Conservation (phyloP, 305 asterid genomes). For the Fraxinus floribunda region DNA sequence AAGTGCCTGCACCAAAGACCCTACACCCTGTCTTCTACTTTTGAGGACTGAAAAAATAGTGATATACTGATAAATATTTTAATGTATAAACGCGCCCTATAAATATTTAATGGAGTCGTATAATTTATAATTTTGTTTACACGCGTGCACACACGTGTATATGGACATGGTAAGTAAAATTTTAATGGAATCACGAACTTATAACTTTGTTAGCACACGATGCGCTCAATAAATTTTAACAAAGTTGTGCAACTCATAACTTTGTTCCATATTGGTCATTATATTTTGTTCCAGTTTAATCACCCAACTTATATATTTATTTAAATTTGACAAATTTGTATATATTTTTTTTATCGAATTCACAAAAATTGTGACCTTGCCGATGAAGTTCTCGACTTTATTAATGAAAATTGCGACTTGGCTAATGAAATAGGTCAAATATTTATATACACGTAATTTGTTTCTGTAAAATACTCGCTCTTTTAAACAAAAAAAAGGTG, state of each 20-base stretch:
- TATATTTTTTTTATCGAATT: no score
- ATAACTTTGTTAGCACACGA: background rate
- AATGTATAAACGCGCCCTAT: background rate
- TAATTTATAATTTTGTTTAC: no score
- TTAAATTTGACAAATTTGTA: background rate
- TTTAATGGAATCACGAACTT: background rate
- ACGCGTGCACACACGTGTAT: background rate
- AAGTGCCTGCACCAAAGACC: constrained; percentile 18
- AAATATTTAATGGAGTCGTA: no score
- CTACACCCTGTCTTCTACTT: constrained; percentile 23
- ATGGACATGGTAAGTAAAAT: background rate
- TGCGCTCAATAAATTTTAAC: background rate
- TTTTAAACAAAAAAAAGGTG: no score
- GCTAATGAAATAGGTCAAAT: background rate
- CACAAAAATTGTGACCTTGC: background rate
- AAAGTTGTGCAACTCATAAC: background rate
- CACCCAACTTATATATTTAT: background rate
- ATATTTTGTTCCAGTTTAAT: no score
- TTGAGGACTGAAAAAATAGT: constrained; percentile 27
- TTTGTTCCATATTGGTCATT: background rate
- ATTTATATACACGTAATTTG: no score
- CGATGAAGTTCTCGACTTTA: background rate
- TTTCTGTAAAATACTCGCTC: background rate
- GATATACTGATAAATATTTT: background rate
- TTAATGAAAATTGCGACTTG: background rate